Percentiles rank a stretch among this genome's conserved stretches.
phyloP scores from a whole-genome alignment of 108 stramenopile genomes.

The Pseudonitzschia delicatissima region DNA sequence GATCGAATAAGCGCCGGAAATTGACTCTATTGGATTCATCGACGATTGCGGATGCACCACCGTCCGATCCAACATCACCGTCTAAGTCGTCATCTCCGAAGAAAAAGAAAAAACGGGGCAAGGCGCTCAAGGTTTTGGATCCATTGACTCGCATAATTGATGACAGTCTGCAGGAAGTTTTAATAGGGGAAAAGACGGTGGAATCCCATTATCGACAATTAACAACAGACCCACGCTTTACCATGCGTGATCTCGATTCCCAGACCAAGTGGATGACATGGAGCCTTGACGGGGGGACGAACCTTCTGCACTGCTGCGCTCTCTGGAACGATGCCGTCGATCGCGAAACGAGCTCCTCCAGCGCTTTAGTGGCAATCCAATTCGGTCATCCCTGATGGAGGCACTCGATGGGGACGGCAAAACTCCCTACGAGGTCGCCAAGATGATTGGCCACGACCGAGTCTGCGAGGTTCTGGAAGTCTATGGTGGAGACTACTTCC shows the following conservation, averaged over 20 bases:
- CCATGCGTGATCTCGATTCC: background rate
- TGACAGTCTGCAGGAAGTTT: constrained; percentile 37
- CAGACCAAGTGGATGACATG: constrained; percentile 28
- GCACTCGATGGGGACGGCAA: constrained; percentile 38
- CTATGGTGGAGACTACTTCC: constrained; percentile 37
- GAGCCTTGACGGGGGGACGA: constrained; percentile 19
- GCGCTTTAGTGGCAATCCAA: background rate
- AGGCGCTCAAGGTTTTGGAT: constrained; percentile 33
- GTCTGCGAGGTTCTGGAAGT: constrained; percentile 40
- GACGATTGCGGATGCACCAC: background rate
- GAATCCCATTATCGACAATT: constrained; percentile 32
- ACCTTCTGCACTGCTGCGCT: constrained; percentile 44
- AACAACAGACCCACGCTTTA: constrained; percentile 27
- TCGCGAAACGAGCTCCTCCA: constrained; percentile 17
- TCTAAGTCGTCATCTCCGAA: background rate
- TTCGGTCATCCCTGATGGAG: constrained; percentile 9
- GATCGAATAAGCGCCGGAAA: constrained; percentile 25
- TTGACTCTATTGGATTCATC: constrained; percentile 23
- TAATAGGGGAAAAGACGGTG: constrained; percentile 15
- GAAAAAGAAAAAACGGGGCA: background rate
- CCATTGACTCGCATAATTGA: constrained; percentile 43
- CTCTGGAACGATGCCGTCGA: constrained; percentile 45
- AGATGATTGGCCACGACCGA: constrained; percentile 38
- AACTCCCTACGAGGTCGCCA: constrained; percentile 45
- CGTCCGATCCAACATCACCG: background rate